Evolutionary conservation across 2,329 filamentous ascomycete species (phyloP).

Genomic region (Fusarium veterinarium): DNA sequence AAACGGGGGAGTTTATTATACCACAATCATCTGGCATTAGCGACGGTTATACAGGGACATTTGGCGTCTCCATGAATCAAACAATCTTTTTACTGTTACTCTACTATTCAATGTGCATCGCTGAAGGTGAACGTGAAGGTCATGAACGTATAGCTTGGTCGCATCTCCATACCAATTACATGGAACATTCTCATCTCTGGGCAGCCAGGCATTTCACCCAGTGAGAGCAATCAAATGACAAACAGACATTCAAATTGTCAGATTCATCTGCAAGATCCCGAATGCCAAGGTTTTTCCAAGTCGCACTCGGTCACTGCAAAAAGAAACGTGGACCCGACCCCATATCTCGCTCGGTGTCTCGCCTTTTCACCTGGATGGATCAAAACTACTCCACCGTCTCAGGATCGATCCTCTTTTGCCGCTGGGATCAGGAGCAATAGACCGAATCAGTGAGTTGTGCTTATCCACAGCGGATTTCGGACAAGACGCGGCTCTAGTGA

Average conservation of each 20-base stretch:
- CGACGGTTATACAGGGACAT: constrained; percentile 36
- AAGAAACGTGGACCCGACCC: constrained; percentile 2
- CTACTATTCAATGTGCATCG: not conserved
- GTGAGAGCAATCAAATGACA: constrained; percentile 31
- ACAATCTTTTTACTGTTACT: constrained; percentile 20
- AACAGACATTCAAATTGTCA: constrained; percentile 16
- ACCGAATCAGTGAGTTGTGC: not conserved
- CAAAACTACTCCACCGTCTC: constrained; percentile 6
- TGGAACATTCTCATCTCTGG: not conserved
- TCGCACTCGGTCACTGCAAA: not conserved
- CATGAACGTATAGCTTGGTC: not conserved
- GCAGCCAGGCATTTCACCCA: constrained; percentile 12
- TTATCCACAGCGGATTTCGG: constrained; percentile 22
- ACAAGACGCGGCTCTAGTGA: not conserved
- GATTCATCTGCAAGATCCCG: constrained; percentile 30
- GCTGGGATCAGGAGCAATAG: constrained; percentile 4
- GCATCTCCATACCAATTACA: not conserved
- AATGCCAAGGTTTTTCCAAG: constrained; percentile 28
- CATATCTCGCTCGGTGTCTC: constrained; percentile 27
- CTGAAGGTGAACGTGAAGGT: not conserved
- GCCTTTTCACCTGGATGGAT: constrained; percentile 18
- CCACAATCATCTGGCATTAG: constrained; percentile 40
- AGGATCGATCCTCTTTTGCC: constrained; percentile 22
- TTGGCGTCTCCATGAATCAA: constrained; percentile 40
- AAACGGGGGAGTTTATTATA: constrained; percentile 35